Conservation (phyloP, 2,329 filamentous ascomycete genomes). For the Fusarium liriodendri region DNA sequence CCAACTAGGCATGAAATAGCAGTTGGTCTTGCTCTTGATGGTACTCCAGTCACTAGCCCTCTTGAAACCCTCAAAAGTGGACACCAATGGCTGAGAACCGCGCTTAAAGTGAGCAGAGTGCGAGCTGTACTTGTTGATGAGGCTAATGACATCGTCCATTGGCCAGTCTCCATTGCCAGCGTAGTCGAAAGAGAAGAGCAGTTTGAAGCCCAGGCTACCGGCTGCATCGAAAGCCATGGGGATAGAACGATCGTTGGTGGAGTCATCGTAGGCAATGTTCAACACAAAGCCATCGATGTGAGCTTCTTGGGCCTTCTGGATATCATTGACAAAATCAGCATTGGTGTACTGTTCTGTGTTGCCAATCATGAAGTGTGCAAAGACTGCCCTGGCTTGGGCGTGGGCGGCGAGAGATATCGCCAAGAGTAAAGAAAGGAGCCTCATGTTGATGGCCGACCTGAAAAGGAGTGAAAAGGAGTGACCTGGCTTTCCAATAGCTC, state of each 20-base stretch:
- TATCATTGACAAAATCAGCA: background rate
- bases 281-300: background rate
- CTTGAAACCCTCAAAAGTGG: background rate
- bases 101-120: background rate
- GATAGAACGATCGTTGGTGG: background rate
- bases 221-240: background rate
- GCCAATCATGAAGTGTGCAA: background rate
- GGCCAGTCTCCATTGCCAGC: background rate
- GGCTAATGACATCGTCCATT: background rate
- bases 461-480: background rate
- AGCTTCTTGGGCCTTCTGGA: background rate
- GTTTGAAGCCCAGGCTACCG: background rate
- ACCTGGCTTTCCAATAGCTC: background rate
- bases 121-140: background rate
- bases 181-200: background rate
- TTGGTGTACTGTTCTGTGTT: background rate
- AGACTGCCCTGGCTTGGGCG: background rate
- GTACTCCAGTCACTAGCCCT: background rate
- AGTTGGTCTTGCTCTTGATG: background rate
- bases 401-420: background rate
- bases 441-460: background rate
- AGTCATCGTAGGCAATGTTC: background rate
- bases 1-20: background rate
- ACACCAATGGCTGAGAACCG: background rate
- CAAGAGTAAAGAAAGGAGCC: background rate